Percentiles rank a stretch among this genome's conserved stretches.
phyloP scores from a whole-genome alignment of 495 filamentous ascomycete genomes.

The Podospora australis region DNA sequence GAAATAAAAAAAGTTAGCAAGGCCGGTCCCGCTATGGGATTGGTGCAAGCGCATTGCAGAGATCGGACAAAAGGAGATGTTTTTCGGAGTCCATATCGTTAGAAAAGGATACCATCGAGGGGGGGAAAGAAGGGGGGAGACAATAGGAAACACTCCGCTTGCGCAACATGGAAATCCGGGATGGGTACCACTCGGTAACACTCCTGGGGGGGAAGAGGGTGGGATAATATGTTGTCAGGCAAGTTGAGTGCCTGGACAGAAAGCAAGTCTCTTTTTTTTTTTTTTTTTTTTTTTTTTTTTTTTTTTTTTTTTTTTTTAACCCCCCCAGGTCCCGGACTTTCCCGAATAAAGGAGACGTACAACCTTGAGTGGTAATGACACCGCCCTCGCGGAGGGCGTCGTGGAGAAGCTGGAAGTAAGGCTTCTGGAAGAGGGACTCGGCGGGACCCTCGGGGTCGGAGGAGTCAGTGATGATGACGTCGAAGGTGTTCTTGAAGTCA shows the following conservation, averaged over 20 bases:
- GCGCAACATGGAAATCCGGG: conserved; percentile 16
- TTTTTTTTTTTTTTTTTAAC: no score
- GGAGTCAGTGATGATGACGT: conserved; percentile 99
- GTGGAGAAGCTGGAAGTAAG: conserved; percentile 90
- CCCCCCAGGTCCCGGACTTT: conserved; percentile 27
- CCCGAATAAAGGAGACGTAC: conserved; percentile 69
- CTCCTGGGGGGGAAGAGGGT: conserved; percentile 16
- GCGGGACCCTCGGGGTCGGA: conserved; percentile 96
- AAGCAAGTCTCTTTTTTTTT: no score
- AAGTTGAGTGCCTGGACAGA: conserved; percentile 22
- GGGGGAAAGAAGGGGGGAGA: background rate
- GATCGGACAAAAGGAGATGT: conserved; percentile 2
- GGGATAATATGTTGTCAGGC: conserved; percentile 15
- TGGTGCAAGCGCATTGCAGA: background rate
- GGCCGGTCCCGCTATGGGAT: background rate
- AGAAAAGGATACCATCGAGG: background rate
- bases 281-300: no score
- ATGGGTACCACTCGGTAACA: conserved; percentile 29
- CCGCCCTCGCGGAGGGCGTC: conserved; percentile 88
- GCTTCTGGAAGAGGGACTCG: conserved; percentile 94
- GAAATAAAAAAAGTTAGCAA: conserved; percentile 24
- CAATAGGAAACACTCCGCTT: conserved; percentile 9
- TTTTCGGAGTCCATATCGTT: conserved; percentile 2
- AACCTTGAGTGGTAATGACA: conserved; percentile 99
- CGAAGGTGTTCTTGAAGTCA: conserved; percentile 88